Evolutionary conservation across 306 rosid species (phyloP), one percentile per base, ranked within the genome.

Genomic region (Sesbania bispinosa): DNA sequence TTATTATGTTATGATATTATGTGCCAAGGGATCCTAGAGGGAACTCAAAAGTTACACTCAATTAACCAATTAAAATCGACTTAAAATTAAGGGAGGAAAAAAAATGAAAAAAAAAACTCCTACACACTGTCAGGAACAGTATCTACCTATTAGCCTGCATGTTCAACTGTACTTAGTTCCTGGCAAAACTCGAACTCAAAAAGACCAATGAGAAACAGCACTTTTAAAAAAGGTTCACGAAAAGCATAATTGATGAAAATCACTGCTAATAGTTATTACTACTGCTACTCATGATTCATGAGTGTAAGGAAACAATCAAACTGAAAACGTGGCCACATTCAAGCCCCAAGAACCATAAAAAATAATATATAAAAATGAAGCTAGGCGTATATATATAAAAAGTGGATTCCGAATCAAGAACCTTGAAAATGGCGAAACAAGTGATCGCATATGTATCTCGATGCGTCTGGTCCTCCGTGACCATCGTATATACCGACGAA

Each of bases 401-500:
- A 32, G 38, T 1, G 23, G 21, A 61, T 10, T 0, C 64, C 4
- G 71, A 41, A 76, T 39, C 43, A 77, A 65, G 79, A 82, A 90
- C 96, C 96, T 86, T 72, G 85, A 43, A 90, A 90, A 79, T 86
- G 83, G 62, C 62, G 79, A 68, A 84, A 86, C 65, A 90, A 73
- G 81, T 86, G 78, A 52, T 90, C 91, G 58, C 93, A 90, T 0
- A 88, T 89, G 50, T 74, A 88, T 47, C 89, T 80, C 27, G 96
- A 73, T 0, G 93, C 80, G 16, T 88, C 91, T 4, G 91, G 87
- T 15, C 96, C 96, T 35, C 93, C 96, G 63, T 90, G 96, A 15
- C 96, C 96, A 38, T 90, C 96, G 66, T 90, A 88, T 7, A 90
- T 77, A 10, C 96, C 96, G 29, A 90, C 78, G 76, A 90, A 86